These are phyloP conservation scores for Dalbergia cultrata DNA, from an alignment of 306 rosid species.

Conservation along the genomic window DNA sequence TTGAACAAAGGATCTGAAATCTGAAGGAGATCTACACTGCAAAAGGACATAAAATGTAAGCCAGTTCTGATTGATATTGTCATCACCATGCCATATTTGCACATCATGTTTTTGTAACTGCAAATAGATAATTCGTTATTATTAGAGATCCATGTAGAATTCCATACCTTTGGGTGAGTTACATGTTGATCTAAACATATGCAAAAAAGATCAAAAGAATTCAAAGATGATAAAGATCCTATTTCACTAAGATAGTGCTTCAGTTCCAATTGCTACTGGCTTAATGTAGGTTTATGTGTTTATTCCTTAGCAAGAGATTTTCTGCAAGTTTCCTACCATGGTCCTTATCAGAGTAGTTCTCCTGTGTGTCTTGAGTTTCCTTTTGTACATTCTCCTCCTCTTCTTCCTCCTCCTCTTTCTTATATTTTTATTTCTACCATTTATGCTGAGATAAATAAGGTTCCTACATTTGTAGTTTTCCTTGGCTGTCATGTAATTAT, in stretches of 20 bases:
- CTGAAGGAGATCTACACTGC: conserved; percentile 81
- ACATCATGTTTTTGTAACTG: conserved; percentile 18
- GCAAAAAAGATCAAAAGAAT: neutral
- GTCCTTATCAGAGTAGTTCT: neutral
- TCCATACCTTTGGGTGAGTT: conserved; percentile 27
- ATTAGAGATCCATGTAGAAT: conserved; percentile 11
- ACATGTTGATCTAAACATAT: conserved; percentile 15
- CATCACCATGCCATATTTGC: conserved; percentile 1
- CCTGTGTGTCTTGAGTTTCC: neutral
- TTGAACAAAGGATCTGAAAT: conserved; percentile 73
- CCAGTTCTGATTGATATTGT: conserved; percentile 21
- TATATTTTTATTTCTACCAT: too few species aligned
- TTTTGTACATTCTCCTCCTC: neutral
- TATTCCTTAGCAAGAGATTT: conserved; percentile 1
- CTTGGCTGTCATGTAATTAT: neutral
- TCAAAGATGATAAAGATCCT: neutral
- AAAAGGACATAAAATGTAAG: conserved; percentile 82
- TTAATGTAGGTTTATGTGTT: neutral
- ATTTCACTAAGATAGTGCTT: neutral
- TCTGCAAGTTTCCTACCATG: neutral
- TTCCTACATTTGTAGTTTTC: neutral
- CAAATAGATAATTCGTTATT: conserved; percentile 11
- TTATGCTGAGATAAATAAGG: neutral
- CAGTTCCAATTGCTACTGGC: neutral
- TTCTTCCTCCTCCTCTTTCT: neutral